phyloP scores from a whole-genome alignment of 495 filamentous ascomycete genomes.

The Penicillium riverlandense region DNA sequence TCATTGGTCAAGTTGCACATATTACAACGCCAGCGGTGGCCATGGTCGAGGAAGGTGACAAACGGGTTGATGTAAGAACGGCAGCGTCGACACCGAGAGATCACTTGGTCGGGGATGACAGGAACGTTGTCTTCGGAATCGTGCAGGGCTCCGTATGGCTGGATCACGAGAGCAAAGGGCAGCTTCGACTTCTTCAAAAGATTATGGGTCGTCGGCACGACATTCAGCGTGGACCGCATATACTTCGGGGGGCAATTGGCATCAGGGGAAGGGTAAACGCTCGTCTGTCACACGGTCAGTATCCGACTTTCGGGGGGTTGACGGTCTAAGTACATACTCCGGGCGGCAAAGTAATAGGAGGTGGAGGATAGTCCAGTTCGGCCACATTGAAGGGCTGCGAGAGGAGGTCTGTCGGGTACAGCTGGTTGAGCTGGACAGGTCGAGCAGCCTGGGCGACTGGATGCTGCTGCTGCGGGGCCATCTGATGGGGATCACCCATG shows the following conservation, averaged over 20 bases:
- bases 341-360: constrained; percentile 81
- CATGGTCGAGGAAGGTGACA: constrained; percentile 91
- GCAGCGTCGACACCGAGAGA: constrained; percentile 90
- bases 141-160: constrained; percentile 88
- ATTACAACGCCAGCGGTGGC: constrained; percentile 97
- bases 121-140: constrained; percentile 87
- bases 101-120: constrained; percentile 92
- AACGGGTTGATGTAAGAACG: constrained; percentile 97
- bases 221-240: constrained; percentile 89
- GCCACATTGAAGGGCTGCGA: constrained; percentile 89
- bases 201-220: constrained; percentile 81
- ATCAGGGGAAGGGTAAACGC: constrained; percentile 84
- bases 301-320: constrained; percentile 3
- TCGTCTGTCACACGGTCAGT: constrained; percentile 53
- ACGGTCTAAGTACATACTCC: constrained; percentile 56
- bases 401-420: constrained; percentile 86
- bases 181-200: constrained; percentile 94
- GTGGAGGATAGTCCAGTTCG: constrained; percentile 87
- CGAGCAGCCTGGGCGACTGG: constrained; percentile 45
- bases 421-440: constrained; percentile 66
- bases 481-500: constrained; percentile 51
- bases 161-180: constrained; percentile 91
- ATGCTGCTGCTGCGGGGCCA: constrained; percentile 47
- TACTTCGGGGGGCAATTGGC: constrained; percentile 93
- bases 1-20: constrained; percentile 99